Evolutionary conservation across 2,329 filamentous ascomycete genomes (phyloP).

Genomic region (Sporothrix schenckii): DNA sequence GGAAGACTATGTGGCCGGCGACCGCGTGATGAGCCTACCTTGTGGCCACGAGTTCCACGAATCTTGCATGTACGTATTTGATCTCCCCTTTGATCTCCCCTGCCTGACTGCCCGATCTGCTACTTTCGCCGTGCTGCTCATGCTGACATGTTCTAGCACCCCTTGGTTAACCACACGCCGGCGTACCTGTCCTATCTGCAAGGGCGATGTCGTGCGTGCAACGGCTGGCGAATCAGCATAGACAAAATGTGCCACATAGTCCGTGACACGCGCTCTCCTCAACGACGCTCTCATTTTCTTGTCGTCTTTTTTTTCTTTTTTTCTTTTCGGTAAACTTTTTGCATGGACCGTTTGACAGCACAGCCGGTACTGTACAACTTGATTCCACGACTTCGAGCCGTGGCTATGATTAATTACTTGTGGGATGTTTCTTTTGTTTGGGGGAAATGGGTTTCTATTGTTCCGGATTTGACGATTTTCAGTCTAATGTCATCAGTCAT

Average conservation of each 20-base stretch:
- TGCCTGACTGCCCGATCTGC: background rate
- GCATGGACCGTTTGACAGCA: background rate
- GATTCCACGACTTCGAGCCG: background rate
- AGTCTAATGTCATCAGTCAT: background rate
- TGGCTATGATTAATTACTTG: background rate
- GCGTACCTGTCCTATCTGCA: conserved; percentile 97
- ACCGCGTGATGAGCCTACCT: conserved; percentile 93
- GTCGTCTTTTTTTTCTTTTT: background rate
- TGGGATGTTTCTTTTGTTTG: background rate
- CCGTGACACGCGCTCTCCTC: background rate
- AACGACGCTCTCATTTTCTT: background rate
- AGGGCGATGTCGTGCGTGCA: conserved; percentile 82
- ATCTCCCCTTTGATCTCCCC: too few species aligned
- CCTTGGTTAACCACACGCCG: conserved; percentile 95
- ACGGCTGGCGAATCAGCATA: conserved; percentile 21
- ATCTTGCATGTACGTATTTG: conserved; percentile 87
- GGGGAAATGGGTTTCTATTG: background rate
- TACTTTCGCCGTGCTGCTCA: background rate
- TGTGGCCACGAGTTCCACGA: conserved; percentile 98
- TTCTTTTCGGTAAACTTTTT: background rate
- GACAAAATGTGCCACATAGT: too few species aligned
- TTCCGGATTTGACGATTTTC: background rate
- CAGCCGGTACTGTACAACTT: conserved; percentile 10
- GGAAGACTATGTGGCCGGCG: conserved; percentile 93
- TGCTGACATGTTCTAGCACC: conserved; percentile 61